phyloP scores from a whole-genome alignment of 2,329 filamentous ascomycete genomes.

The Graphiopsis chlorocephala region DNA sequence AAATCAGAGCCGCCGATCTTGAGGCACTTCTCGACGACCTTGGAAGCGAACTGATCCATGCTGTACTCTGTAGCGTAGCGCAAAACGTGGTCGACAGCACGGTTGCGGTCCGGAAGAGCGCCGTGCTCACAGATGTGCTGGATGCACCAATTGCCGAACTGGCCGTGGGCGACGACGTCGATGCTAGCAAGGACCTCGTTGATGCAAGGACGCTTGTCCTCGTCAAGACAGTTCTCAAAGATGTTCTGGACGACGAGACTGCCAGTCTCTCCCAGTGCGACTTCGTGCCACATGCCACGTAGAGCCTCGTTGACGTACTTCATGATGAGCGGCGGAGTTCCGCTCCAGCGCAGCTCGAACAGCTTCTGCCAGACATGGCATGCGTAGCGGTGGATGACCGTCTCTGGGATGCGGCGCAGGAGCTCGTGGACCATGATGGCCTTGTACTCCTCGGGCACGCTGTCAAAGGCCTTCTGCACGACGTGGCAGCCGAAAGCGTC shows the following conservation, averaged over 20 bases:
- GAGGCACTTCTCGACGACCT: constrained; percentile 97
- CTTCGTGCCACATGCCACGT: constrained; percentile 97
- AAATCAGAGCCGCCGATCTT: constrained; percentile 94
- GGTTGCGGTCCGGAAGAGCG: constrained; percentile 81
- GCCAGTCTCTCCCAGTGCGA: constrained; percentile 93
- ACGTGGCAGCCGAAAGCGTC: constrained; percentile 98
- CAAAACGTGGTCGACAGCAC: constrained; percentile 93
- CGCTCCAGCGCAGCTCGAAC: constrained; percentile 94
- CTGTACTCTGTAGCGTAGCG: constrained; percentile 93
- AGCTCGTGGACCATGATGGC: constrained; percentile 98
- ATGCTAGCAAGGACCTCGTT: constrained; percentile 94
- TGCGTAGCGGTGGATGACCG: constrained; percentile 96
- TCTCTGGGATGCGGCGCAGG: constrained; percentile 91
- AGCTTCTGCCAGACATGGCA: constrained; percentile 99
- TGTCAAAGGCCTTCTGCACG: constrained; percentile 97
- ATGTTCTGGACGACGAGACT: constrained; percentile 99
- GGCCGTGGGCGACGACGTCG: constrained; percentile 92
- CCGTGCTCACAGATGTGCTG: constrained; percentile 99
- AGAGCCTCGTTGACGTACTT: constrained; percentile 95
- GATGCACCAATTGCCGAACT: constrained; percentile 99
- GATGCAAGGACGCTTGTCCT: constrained; percentile 98
- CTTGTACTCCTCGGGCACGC: constrained; percentile 95
- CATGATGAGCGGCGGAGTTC: constrained; percentile 96
- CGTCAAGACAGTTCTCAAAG: constrained; percentile 97
- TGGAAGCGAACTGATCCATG: constrained; percentile 98